A percentile compares a stretch with the other conserved stretches of the same genome.
phyloP scores from a whole-genome alignment of 257 asterid species.

The Solanum corneliomulleri region DNA sequence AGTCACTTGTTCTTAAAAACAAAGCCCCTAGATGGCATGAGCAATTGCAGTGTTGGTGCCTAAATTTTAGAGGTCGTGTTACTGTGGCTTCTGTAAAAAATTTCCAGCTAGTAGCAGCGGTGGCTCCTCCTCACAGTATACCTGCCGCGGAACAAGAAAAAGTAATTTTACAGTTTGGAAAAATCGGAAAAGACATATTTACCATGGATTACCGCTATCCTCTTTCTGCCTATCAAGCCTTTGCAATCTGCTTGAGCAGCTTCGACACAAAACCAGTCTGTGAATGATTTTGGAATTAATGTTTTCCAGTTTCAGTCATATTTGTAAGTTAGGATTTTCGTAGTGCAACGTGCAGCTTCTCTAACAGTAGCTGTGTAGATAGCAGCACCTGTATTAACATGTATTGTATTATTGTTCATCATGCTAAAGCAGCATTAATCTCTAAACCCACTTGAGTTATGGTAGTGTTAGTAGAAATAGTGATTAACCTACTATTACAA shows the following conservation, averaged over 20 bases:
- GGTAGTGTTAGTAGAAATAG: not conserved
- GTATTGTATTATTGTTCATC: not conserved
- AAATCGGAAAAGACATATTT: constrained; percentile 17
- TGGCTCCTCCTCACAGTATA: constrained; percentile 4
- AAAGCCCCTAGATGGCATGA: constrained; percentile 25
- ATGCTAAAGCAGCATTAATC: not conserved
- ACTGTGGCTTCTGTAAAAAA: constrained; percentile 24
- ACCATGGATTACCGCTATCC: constrained; percentile 13
- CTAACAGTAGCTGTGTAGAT: not conserved
- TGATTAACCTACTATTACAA: not conserved
- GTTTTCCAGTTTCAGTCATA: not conserved
- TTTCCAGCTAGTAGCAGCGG: constrained; percentile 17
- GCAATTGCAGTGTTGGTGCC: constrained; percentile 23
- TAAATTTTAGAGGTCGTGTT: constrained; percentile 18
- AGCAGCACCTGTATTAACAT: not conserved
- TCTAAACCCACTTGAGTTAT: not conserved
- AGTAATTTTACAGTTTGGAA: constrained; percentile 19
- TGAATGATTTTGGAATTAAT: constrained; percentile 3
- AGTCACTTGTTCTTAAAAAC: constrained; percentile 3
- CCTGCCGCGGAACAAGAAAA: constrained; percentile 10
- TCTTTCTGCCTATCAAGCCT: constrained; percentile 6
- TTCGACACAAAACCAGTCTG: constrained; percentile 20
- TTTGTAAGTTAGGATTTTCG: not conserved
- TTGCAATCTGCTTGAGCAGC: constrained; percentile 16
- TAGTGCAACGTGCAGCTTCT: not conserved